A percentile compares a stretch with the other conserved stretches of the same genome.
These are phyloP conservation scores for Arthrobotrys pseudoclavata DNA, from an alignment of 2,329 filamentous ascomycete genomes.

Conservation along the genomic window DNA sequence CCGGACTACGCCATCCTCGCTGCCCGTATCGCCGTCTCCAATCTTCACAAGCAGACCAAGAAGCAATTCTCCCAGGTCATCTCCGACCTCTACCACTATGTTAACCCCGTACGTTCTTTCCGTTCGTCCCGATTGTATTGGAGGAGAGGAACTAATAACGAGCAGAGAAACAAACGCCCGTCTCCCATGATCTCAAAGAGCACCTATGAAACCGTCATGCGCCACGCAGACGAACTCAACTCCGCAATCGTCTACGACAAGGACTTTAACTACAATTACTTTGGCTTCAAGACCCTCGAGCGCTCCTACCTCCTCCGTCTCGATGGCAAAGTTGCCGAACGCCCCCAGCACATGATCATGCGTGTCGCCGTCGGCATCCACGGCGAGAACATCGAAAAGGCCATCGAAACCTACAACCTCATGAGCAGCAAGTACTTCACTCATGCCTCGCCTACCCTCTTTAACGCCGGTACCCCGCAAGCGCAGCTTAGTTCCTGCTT, in stretches of 20 bases:
- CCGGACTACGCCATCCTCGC: conserved; percentile 99
- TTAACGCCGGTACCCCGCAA: conserved; percentile 96
- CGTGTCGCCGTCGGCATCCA: conserved; percentile 97
- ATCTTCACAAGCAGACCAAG: conserved; percentile 99
- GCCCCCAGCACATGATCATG: conserved; percentile 99
- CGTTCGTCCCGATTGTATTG: background rate
- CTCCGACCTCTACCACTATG: conserved; percentile 91
- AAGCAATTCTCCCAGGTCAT: conserved; percentile 99
- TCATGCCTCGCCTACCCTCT: conserved; percentile 95
- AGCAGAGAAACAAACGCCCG: conserved; percentile 77
- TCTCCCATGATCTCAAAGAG: conserved; percentile 96
- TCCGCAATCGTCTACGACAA: conserved; percentile 99
- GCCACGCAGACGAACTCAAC: conserved; percentile 96
- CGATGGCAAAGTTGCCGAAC: conserved; percentile 94
- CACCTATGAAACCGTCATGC: conserved; percentile 93
- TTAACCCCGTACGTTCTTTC: conserved; percentile 78
- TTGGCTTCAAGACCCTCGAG: conserved; percentile 99
- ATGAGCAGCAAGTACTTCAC: conserved; percentile 99
- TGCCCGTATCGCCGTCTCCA: conserved; percentile 97
- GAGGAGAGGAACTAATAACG: conserved; percentile 13
- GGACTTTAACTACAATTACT: conserved; percentile 99
- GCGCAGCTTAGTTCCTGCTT: conserved; percentile 98
- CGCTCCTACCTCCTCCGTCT: conserved; percentile 97
- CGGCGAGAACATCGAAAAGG: conserved; percentile 92
- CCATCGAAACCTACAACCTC: conserved; percentile 97